Conservation (phyloP, 2,329 filamentous ascomycete species). For the Aspergillus puulaauensis region DNA sequence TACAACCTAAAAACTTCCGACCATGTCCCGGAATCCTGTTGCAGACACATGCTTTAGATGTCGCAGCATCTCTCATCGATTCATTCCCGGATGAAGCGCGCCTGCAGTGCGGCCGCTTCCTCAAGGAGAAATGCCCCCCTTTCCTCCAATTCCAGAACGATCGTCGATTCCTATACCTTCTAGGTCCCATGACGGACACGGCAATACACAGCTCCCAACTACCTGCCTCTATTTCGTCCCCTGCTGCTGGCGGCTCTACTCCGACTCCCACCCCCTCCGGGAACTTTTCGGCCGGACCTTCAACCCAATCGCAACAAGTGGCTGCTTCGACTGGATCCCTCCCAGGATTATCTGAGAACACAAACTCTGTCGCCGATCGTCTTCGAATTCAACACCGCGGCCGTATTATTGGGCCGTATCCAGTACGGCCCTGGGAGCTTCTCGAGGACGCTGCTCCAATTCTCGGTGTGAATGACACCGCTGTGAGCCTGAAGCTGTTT, state of each 20-base stretch:
- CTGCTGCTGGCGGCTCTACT: slow-evolving; percentile 31
- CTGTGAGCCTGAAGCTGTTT: slow-evolving; percentile 43
- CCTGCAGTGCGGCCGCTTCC: slow-evolving; percentile 41
- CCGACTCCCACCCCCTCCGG: slow-evolving; percentile 28
- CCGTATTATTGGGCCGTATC: slow-evolving; percentile 34
- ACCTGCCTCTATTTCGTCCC: slow-evolving; percentile 31
- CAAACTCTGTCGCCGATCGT: slow-evolving; percentile 28
- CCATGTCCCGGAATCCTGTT: slow-evolving; percentile 34
- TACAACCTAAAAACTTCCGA: slow-evolving; percentile 21
- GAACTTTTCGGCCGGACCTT: slow-evolving; percentile 18
- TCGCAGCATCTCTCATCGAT: slow-evolving; percentile 46
- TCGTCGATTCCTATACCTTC: slow-evolving; percentile 40
- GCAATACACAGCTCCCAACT: slow-evolving; percentile 20
- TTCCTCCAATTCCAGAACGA: slow-evolving; percentile 41
- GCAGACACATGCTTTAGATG: slow-evolving; percentile 45
- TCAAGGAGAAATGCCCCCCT: slow-evolving; percentile 43
- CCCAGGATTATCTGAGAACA: slow-evolving; percentile 24
- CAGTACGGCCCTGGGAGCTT: slow-evolving; percentile 44
- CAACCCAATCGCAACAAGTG: slow-evolving; percentile 19
- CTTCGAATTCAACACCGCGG: slow-evolving; percentile 40
- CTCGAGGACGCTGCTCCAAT: slow-evolving; percentile 47
- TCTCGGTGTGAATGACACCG: slow-evolving; percentile 46
- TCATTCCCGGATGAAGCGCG: slow-evolving; percentile 45
- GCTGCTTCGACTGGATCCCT: slow-evolving; percentile 10
- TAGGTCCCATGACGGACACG: slow-evolving; percentile 37